These are phyloP conservation scores for Colletotrichum gigasporum DNA, from an alignment of 2,329 filamentous ascomycete species.

Conservation along the genomic window DNA sequence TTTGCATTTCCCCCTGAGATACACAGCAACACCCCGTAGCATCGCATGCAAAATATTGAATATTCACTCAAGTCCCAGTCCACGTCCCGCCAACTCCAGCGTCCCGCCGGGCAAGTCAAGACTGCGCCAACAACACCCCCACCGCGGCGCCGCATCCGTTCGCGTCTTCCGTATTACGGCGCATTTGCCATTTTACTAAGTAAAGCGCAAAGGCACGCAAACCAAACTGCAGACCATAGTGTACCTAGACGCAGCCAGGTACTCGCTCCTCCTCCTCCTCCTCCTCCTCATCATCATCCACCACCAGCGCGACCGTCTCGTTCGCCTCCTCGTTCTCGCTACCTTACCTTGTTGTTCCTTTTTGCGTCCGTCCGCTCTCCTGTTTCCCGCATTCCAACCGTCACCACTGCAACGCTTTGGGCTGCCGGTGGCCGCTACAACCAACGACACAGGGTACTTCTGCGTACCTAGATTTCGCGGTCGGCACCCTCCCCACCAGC, in stretches of 20 bases:
- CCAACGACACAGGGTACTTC: background rate
- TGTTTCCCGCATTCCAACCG: constrained; percentile 14
- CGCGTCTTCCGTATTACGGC: constrained; percentile 17
- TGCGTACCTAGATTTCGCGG: background rate
- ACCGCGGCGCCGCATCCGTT: constrained; percentile 20
- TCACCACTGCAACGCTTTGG: constrained; percentile 12
- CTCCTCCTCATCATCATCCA: background rate
- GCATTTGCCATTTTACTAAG: background rate
- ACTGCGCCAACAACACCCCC: constrained; percentile 25
- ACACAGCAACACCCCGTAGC: constrained; percentile 18
- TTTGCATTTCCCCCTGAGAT: constrained; percentile 17
- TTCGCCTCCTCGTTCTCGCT: background rate
- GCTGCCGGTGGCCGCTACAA: background rate
- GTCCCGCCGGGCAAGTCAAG: constrained; percentile 1
- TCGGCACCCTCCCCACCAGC: no score
- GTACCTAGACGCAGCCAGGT: no score
- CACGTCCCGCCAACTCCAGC: background rate
- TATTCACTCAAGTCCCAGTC: background rate
- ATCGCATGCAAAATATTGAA: constrained; percentile 12
- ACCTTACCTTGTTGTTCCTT: background rate
- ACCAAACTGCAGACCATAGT: no score
- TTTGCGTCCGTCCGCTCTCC: background rate
- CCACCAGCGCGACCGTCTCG: background rate
- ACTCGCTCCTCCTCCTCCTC: background rate
- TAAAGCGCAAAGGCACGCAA: background rate